Base-by-base conservation (phyloP, 495 filamentous ascomycete genomes). In the Staphylotrichum tortipilum region DNA sequence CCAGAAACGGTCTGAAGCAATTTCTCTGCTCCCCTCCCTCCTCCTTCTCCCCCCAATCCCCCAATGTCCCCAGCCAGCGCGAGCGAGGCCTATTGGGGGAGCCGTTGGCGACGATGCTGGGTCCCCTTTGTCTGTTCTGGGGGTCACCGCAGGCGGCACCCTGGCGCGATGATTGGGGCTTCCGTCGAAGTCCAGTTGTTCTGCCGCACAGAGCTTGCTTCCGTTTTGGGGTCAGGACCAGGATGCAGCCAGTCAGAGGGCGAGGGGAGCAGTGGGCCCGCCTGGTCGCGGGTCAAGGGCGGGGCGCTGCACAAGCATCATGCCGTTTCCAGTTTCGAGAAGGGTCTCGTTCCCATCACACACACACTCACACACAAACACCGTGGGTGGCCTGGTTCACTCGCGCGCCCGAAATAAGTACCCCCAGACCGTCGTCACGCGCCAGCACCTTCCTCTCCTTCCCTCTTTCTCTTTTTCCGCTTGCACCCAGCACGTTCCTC, bases 1-100 rank as follows among this genome's bases (percentile, higher is more conserved):
- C 55, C 52, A 48, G 36, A 61, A 63, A 65, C 62, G 62, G 60
- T 55, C 28, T 60, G 57, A 55, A 60, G 60, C 58, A 65, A 63
- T 65, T 59, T 65, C 57, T n/a, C n/a, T n/a, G n/a, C n/a, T n/a
- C n/a, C n/a, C n/a, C n/a, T n/a, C n/a, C n/a, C n/a, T n/a, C n/a
- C n/a, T n/a, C n/a, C n/a, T n/a, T n/a, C n/a, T n/a, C n/a, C n/a
- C n/a, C n/a, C n/a, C n/a, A n/a, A n/a, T n/a, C n/a, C n/a, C n/a
- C n/a, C n/a, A n/a, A n/a, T n/a, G n/a, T n/a, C n/a, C n/a, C n/a
- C n/a, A n/a, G n/a, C n/a, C n/a, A n/a, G n/a, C n/a, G n/a, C n/a
- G 35, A 50, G 41, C 48, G 58, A 47, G 53, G 42, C 50, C 50
- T 34, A 17, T 49, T 31, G 29, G 19, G n/a, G 29, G 18, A 23